A percentile compares a stretch with the other conserved stretches of the same genome.
Evolutionary conservation across 139 green algal genomes (phyloP).

Genomic region (Coccomyxa sp.): DNA sequence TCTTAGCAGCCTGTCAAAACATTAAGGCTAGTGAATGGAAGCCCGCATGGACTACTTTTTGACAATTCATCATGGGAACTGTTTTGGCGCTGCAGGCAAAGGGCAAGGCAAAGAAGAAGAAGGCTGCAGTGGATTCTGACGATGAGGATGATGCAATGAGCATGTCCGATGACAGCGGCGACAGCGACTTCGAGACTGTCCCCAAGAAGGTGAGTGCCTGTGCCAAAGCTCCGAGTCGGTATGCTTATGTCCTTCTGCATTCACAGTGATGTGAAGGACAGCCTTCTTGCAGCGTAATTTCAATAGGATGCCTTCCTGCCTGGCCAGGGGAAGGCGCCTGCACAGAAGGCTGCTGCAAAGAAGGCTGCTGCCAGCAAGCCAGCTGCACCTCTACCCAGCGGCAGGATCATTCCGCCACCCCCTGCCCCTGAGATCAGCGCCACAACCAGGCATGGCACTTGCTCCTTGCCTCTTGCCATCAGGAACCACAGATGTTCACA

Average conservation of each 20-base stretch:
- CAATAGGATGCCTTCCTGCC: neutral
- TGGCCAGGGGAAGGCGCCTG: slow-evolving; percentile 6
- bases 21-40: too few species aligned
- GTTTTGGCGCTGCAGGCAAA: neutral
- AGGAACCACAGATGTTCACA: too few species aligned
- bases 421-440: neutral
- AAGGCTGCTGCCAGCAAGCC: slow-evolving; percentile 15
- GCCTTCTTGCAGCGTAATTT: neutral
- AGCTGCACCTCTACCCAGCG: neutral
- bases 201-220: neutral
- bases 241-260: neutral
- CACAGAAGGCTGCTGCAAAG: slow-evolving; percentile 19
- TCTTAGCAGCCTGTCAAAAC: too few species aligned
- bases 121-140: slow-evolving; percentile 12
- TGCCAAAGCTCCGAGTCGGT: neutral
- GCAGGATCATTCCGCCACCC: neutral
- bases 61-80: too few species aligned
- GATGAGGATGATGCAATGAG: neutral
- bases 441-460: neutral
- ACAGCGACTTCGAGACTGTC: neutral
- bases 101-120: slow-evolving; percentile 21
- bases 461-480: neutral
- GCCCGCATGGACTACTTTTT: too few species aligned
- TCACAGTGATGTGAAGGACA: neutral
- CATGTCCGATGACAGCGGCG: neutral